phyloP scores from a whole-genome alignment of 306 rosid genomes.

The Cicer arietinum region DNA sequence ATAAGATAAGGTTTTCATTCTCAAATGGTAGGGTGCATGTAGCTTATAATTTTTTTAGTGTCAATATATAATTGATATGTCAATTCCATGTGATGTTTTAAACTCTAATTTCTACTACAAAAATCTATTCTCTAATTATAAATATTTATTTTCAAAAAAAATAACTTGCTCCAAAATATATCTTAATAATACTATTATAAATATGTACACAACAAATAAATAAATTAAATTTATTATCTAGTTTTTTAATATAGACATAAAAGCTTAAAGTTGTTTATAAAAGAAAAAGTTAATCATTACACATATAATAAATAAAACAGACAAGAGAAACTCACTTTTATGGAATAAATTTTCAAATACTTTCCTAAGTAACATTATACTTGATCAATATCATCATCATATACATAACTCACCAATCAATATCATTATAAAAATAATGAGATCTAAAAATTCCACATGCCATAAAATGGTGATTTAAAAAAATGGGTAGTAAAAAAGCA shows the following conservation, averaged over 20 bases:
- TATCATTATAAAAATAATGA: slow-evolving; percentile 4
- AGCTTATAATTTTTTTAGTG: too few relatives aligned
- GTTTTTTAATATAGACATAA: too few relatives aligned
- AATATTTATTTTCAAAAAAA: too few relatives aligned
- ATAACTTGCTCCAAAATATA: too few relatives aligned
- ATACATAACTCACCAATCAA: not conserved
- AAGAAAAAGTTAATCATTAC: not conserved
- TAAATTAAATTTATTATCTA: too few relatives aligned
- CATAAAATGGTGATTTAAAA: not conserved
- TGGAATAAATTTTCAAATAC: not conserved
- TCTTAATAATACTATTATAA: too few relatives aligned
- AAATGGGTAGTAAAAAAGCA: not conserved
- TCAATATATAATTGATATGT: not conserved
- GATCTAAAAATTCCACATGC: slow-evolving; percentile 23
- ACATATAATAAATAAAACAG: not conserved
- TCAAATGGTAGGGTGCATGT: not conserved
- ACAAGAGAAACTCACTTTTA: not conserved
- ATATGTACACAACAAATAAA: too few relatives aligned
- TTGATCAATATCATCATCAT: not conserved
- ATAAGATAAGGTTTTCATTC: not conserved
- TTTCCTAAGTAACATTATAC: not conserved
- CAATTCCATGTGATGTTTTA: too few relatives aligned
- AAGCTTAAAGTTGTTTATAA: too few relatives aligned
- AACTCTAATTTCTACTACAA: too few relatives aligned
- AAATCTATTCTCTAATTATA: too few relatives aligned